These are phyloP conservation scores for Dendryphion nanum DNA, from an alignment of 2,329 filamentous ascomycete genomes.

Conservation along the genomic window DNA sequence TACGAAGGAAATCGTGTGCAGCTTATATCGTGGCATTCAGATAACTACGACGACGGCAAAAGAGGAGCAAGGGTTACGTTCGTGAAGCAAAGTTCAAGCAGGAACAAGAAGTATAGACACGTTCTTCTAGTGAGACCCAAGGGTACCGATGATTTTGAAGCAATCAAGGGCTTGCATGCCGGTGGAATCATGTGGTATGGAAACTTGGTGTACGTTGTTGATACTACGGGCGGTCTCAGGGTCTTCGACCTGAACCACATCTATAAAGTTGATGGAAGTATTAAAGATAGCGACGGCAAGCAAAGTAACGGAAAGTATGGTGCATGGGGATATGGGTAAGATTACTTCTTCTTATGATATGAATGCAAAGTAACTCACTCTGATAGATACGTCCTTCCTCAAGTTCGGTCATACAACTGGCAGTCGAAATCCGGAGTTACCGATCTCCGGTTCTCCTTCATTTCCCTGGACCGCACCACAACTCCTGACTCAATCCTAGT, in stretches of 20 bases:
- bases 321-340: conserved; percentile 12
- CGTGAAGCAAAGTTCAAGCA: conserved; percentile 6
- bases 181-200: conserved; percentile 13
- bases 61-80: conserved; percentile 11
- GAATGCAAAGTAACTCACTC: neutral
- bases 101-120: conserved; percentile 12
- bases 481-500: conserved; percentile 10
- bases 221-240: conserved; percentile 8
- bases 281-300: conserved; percentile 8
- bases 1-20: conserved; percentile 10
- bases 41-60: conserved; percentile 12
- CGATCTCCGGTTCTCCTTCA: conserved; percentile 10
- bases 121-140: conserved; percentile 11
- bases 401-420: conserved; percentile 11
- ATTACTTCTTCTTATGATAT: too few species aligned
- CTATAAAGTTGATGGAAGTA: conserved; percentile 7
- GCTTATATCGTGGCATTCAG: conserved; percentile 13
- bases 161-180: conserved; percentile 10
- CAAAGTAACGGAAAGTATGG: conserved; percentile 6
- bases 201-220: conserved; percentile 12
- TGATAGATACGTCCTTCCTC: conserved; percentile 10
- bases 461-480: conserved; percentile 12
- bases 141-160: conserved; percentile 9
- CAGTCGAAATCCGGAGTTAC: conserved; percentile 8
- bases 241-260: conserved; percentile 12